Evolutionary conservation across 306 rosid species (phyloP).

Genomic region (Trifolium dubium): DNA sequence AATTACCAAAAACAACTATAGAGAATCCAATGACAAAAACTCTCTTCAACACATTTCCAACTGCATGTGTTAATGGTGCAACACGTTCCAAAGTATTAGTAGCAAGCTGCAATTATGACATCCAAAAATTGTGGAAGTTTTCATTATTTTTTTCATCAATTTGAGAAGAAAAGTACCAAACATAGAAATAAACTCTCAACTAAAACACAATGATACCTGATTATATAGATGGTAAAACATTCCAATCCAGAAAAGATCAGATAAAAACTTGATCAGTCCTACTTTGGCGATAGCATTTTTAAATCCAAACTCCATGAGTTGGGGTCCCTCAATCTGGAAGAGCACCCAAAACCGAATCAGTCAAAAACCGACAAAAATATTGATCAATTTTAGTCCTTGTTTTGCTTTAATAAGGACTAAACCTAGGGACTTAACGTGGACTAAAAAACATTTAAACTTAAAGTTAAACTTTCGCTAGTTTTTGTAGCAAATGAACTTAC

Average conservation of each 20-base stretch:
- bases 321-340: slow-evolving; percentile 24
- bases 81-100: slow-evolving; percentile 26
- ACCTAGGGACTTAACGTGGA: not conserved
- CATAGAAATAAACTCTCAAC: not conserved
- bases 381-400: not conserved
- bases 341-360: not conserved
- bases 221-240: slow-evolving; percentile 31
- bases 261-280: slow-evolving; percentile 9
- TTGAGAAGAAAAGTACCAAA: not conserved
- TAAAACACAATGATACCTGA: slow-evolving; percentile 11
- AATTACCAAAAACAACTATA: slow-evolving; percentile 22
- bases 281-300: slow-evolving; percentile 20
- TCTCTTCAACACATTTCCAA: slow-evolving; percentile 30
- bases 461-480: not conserved
- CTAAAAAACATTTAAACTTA: not conserved
- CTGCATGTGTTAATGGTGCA: slow-evolving; percentile 27
- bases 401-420: not conserved
- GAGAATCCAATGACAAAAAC: slow-evolving; percentile 34
- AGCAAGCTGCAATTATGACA: slow-evolving; percentile 27
- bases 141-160: not conserved
- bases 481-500: slow-evolving; percentile 17
- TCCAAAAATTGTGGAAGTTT: not conserved
- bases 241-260: slow-evolving; percentile 35
- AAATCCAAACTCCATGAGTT: slow-evolving; percentile 33
- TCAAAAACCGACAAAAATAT: not conserved